Base-by-base conservation (phyloP, 495 filamentous ascomycete species). In the Xeromyces bisporus region DNA sequence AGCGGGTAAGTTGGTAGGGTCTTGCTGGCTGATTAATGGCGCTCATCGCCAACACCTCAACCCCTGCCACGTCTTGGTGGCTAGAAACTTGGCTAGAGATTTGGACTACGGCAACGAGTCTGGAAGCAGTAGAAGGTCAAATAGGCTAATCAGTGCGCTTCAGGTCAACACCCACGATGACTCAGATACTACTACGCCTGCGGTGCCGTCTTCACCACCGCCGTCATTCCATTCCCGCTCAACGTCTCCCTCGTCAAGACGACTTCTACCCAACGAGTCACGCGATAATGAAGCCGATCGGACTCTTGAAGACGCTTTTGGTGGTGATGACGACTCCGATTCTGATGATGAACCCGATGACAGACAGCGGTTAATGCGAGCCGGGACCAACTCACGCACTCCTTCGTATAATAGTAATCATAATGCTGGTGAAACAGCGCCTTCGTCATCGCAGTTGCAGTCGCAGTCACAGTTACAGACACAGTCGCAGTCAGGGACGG, bases 181-280 rank as follows among this genome's bases (percentile, higher is more conserved):
- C 27, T 50, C 66, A 25, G 66, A 70, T 35, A 47, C 58, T 28
- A 43, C 53, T 18, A 40, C 49, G 13, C 46, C 60, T 28, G 50
- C 64, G 16, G 71, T 77, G 31, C 80, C 85, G 14, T 72, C 64
- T 46, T 96, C 91, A 34, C 85, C 89, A 26, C 86, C 91, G 12
- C 89, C 91, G 13, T 94, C 91, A 7, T 97, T 94, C 52, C 82
- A 69, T 44, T 94, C 86, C 24, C 71, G 80, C 33, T 72, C 74
- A 1, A 80, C 81, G 1, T 92, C 85, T 5, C 69, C 71, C 18
- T 66, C 71, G 31, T 62, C 67, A 24, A 63, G 65, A 43, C 62
- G 68, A 26, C 53, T 69, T 32, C 53, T 73, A 18, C 55, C 57
- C 23, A 51, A 61, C 35, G 69, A 75, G 34, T 64, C 71, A 13